A percentile compares a stretch with the other conserved stretches of the same genome.
Conservation (phyloP, 129 eudicot genomes). For the Erigeron canadensis region DNA sequence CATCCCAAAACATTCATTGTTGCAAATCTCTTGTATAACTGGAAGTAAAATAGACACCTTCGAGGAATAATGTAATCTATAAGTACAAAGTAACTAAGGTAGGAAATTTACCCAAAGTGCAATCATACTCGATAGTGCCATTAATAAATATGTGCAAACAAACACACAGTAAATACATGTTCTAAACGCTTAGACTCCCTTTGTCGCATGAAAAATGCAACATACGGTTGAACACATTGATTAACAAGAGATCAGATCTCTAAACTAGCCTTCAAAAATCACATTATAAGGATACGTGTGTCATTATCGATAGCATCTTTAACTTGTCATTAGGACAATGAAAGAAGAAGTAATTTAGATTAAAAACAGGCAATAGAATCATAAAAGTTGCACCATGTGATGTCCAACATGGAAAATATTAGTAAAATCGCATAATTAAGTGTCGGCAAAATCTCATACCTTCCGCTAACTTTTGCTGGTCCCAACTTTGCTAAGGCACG, state of each 20-base stretch:
- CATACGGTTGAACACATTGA: neutral
- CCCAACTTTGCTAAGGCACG: constrained; percentile 92
- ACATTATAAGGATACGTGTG: neutral
- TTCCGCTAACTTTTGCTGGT: constrained; percentile 70
- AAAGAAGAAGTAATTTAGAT: neutral
- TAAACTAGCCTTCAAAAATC: neutral
- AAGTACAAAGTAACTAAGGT: neutral
- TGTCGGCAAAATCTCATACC: constrained; percentile 41
- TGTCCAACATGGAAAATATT: neutral
- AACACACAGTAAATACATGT: neutral
- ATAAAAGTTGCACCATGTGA: neutral
- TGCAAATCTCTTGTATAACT: neutral
- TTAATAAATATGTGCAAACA: too few species aligned
- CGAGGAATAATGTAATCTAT: neutral
- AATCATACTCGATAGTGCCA: too few species aligned
- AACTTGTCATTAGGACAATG: neutral
- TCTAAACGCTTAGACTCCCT: neutral
- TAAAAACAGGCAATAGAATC: constrained; percentile 1
- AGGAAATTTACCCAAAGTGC: too few species aligned
- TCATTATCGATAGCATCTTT: neutral
- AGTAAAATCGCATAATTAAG: neutral
- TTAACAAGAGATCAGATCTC: too few species aligned
- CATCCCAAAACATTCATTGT: too few species aligned
- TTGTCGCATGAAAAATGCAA: neutral
- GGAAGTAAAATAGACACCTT: neutral